These are phyloP conservation scores for Margaritispora aquatica DNA, from an alignment of 495 filamentous ascomycete species.

Conservation along the genomic window DNA sequence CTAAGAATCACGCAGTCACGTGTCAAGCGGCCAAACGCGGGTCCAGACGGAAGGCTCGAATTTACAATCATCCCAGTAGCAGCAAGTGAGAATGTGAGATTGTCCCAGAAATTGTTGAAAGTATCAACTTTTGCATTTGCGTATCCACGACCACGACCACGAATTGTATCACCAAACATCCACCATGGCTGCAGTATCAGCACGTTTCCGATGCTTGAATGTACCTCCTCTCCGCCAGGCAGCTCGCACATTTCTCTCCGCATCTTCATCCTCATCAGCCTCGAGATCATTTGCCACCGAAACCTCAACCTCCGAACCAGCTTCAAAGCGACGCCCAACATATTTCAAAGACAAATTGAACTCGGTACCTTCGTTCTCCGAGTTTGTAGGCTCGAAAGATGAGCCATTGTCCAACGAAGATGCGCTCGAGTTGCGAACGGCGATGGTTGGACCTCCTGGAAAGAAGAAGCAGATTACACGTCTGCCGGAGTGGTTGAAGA, in stretches of 20 bases:
- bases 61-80: background rate
- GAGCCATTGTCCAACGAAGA: conserved; percentile 43
- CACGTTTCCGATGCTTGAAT: conserved; percentile 26
- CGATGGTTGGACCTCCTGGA: conserved; percentile 72
- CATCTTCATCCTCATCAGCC: conserved; percentile 1
- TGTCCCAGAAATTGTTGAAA: background rate
- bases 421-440: conserved; percentile 66
- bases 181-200: conserved; percentile 28
- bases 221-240: conserved; percentile 18
- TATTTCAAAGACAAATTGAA: conserved; percentile 80
- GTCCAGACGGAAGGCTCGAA: background rate
- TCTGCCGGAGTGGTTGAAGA: conserved; percentile 92
- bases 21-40: background rate
- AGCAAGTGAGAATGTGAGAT: background rate
- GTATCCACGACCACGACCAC: too few relatives aligned
- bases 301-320: conserved; percentile 25
- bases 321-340: conserved; percentile 46
- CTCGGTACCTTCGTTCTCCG: conserved; percentile 73
- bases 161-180: too few relatives aligned
- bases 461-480: conserved; percentile 84
- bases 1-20: background rate
- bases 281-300: conserved; percentile 37
- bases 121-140: too few relatives aligned
- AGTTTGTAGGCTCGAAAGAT: conserved; percentile 55
- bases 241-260: conserved; percentile 7